Base-by-base conservation (phyloP, 176 grass and related monocot species). In the Carex littledalei region DNA sequence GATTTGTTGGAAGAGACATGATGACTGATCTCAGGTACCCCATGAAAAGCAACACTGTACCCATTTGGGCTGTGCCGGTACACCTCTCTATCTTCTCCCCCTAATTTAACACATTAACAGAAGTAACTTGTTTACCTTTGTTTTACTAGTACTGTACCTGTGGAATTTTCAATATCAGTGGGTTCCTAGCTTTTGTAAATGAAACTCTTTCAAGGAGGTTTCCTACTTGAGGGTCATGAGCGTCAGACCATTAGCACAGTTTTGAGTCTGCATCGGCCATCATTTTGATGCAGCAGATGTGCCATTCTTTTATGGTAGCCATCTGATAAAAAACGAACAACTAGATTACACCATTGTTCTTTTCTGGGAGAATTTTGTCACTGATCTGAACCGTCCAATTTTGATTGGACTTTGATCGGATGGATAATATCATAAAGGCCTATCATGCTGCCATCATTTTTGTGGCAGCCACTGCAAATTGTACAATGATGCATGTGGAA, bases 61-160 rank as follows among this genome's bases (percentile, higher is more conserved):
- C 93, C 72, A 89, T 92, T 87, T 94, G 93, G 93, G 85, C 90
- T n/a, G 90, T 92, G 56, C 93, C 90, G 85, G 93, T 94, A 92
- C 61, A 67, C 62, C 80, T 66, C 43, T 86, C 67, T 35, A 24
- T 45, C 68, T 49, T 65, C 34, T 84, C 67, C 24, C 57, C 15
- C 26, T 21, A 47, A 63, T 61, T 78, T 76, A 15, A 63, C 80
- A 56, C 52, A n/a, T 85, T 53, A 32, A 41, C 45, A 80, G 53
- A 80, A 68, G 18, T n/a, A 59, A 8, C 81, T 64, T 21, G 47
- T 89, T 78, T 87, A 14, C 5, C 4, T 82, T 63, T 82, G 17
- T 41, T 62, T 47, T 17, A 4, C 86, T 50, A 29, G 41, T 65
- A 56, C 16, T 86, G 49, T 77, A 18, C 52, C 41, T 78, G 52